Conservation (phyloP, 352 stramenopile species). For the Phytophthora pini region DNA sequence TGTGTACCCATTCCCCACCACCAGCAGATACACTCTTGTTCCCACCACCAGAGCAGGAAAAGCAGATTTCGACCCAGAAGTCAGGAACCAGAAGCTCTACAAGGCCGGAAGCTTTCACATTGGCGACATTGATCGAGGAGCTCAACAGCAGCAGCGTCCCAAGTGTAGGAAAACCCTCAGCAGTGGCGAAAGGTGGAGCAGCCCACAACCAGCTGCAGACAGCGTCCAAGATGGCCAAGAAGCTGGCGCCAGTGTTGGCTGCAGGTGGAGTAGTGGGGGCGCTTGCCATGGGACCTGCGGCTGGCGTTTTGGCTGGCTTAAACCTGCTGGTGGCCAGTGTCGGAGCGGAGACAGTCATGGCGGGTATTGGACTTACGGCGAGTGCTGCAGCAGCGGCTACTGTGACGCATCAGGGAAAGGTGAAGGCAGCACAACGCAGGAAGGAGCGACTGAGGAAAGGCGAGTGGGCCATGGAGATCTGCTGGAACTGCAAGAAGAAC, state of each 20-base stretch:
- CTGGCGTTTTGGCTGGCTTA: conserved; percentile 58
- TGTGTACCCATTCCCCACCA: conserved; percentile 35
- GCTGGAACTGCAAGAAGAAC: conserved; percentile 68
- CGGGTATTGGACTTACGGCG: conserved; percentile 64
- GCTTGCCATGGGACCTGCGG: conserved; percentile 56
- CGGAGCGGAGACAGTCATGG: conserved; percentile 59
- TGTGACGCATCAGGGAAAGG: conserved; percentile 56
- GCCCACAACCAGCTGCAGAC: conserved; percentile 22
- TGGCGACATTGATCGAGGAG: conserved; percentile 48
- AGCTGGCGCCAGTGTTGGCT: conserved; percentile 56
- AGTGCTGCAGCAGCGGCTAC: conserved; percentile 61
- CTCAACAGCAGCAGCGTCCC: conserved; percentile 30
- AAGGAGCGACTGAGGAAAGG: conserved; percentile 55
- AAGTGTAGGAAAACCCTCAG: conserved; percentile 1
- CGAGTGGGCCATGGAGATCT: conserved; percentile 76
- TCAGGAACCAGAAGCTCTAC: not conserved
- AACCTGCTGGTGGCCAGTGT: conserved; percentile 66
- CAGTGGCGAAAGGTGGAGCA: not conserved
- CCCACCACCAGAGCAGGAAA: conserved; percentile 13
- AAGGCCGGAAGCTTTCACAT: conserved; percentile 31
- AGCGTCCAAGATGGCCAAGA: conserved; percentile 43
- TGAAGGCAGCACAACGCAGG: conserved; percentile 42
- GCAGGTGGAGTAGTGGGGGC: conserved; percentile 65
- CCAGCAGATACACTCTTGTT: conserved; percentile 27
- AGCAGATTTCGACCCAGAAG: conserved; percentile 7